These are phyloP conservation scores for Talaromyces adpressus DNA, from an alignment of 495 filamentous ascomycete species.

Conservation along the genomic window DNA sequence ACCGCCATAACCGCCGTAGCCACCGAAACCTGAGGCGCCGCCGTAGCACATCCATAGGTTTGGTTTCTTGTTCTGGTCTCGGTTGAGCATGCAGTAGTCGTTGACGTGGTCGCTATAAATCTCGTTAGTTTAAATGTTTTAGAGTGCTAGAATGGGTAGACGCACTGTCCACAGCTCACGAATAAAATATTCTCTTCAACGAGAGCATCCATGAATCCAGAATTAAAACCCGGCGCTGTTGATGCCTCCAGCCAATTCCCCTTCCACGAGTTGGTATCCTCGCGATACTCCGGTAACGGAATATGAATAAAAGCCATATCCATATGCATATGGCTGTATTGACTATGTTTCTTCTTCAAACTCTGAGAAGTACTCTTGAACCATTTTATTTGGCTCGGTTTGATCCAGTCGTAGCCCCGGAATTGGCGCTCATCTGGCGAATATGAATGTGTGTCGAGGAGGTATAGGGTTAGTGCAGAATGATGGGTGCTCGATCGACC, in stretches of 20 bases:
- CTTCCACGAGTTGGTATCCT: conserved; percentile 40
- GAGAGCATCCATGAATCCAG: conserved; percentile 78
- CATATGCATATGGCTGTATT: conserved; percentile 88
- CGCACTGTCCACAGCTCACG: conserved; percentile 86
- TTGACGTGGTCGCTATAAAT: conserved; percentile 77
- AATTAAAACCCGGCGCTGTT: conserved; percentile 84
- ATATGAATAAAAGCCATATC: conserved; percentile 98
- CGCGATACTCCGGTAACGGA: conserved; percentile 80
- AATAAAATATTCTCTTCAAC: conserved; percentile 76
- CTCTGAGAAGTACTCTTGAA: conserved; percentile 69
- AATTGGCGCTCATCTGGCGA: conserved; percentile 83
- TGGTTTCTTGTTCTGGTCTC: conserved; percentile 41
- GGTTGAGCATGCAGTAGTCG: conserved; percentile 77
- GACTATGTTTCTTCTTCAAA: conserved; percentile 62
- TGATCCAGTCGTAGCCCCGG: conserved; percentile 92
- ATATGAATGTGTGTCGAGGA: conserved; percentile 90
- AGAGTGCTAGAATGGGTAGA: conserved; percentile 12
- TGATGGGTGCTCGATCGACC: conserved; percentile 71
- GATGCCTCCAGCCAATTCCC: conserved; percentile 67
- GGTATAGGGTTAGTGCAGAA: conserved; percentile 85
- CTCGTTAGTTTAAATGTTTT: conserved; percentile 9
- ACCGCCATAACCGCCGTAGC: conserved; percentile 83
- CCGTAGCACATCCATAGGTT: conserved; percentile 99
- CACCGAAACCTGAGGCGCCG: conserved; percentile 82
- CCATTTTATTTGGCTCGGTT: conserved; percentile 89